phyloP scores from a whole-genome alignment of 257 asterid genomes.

The Jacaranda copaia region DNA sequence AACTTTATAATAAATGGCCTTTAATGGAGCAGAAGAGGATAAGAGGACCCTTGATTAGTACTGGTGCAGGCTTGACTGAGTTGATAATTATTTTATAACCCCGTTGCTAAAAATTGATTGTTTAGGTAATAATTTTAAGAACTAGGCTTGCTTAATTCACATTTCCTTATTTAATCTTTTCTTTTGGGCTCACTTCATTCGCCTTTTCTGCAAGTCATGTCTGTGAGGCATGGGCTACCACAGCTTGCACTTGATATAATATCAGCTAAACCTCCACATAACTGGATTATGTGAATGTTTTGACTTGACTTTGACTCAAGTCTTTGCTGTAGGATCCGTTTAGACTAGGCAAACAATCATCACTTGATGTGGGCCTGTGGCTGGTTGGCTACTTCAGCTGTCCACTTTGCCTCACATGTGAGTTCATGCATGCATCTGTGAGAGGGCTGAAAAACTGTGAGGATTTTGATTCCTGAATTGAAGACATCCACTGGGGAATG shows the following conservation, averaged over 20 bases:
- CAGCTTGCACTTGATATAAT: neutral
- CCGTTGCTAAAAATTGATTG: neutral
- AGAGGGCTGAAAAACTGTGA: neutral
- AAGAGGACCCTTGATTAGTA: neutral
- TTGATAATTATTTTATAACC: conserved; percentile 10
- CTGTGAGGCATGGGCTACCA: neutral
- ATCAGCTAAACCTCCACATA: neutral
- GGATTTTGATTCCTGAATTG: neutral
- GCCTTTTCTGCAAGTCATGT: neutral
- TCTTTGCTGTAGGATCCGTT: neutral
- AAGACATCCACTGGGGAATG: neutral
- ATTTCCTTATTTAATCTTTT: conserved; percentile 4
- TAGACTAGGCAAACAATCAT: conserved; percentile 15
- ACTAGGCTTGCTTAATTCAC: neutral
- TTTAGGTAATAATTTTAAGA: neutral
- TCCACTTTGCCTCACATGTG: neutral
- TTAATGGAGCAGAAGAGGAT: neutral
- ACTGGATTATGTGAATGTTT: conserved; percentile 11
- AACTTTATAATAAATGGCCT: neutral
- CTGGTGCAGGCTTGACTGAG: neutral
- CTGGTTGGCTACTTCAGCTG: conserved; percentile 24
- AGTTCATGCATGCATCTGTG: conserved; percentile 16
- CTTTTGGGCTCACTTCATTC: neutral
- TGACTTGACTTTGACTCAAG: neutral
- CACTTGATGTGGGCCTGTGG: neutral